These are phyloP conservation scores for Lizonia empirigonia DNA, from an alignment of 2,329 filamentous ascomycete species.

Conservation along the genomic window DNA sequence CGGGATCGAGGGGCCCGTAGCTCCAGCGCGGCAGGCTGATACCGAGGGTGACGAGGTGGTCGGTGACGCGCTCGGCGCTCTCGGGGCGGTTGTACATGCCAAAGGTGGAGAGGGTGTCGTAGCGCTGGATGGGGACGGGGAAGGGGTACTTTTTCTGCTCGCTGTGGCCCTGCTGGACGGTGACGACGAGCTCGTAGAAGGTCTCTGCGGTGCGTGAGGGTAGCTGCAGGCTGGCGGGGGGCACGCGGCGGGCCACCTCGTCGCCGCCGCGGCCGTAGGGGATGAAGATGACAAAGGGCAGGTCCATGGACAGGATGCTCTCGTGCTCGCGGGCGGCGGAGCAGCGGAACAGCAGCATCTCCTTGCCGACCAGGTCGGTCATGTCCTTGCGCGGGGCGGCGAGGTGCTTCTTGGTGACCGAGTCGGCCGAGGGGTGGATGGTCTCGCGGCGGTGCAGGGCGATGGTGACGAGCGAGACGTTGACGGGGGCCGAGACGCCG, in stretches of 20 bases:
- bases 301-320: slow-evolving; percentile 90
- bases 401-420: slow-evolving; percentile 87
- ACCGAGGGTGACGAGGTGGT: slow-evolving; percentile 88
- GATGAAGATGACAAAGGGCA: slow-evolving; percentile 97
- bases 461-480: slow-evolving; percentile 91
- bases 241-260: slow-evolving; percentile 86
- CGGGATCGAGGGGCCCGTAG: slow-evolving; percentile 92
- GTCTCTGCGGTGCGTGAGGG: slow-evolving; percentile 95
- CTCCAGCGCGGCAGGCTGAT: slow-evolving; percentile 95
- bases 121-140: slow-evolving; percentile 86
- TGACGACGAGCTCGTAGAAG: slow-evolving; percentile 94
- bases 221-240: slow-evolving; percentile 88
- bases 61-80: slow-evolving; percentile 80
- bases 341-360: slow-evolving; percentile 89
- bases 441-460: slow-evolving; percentile 91
- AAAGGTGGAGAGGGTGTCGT: slow-evolving; percentile 96
- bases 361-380: slow-evolving; percentile 91
- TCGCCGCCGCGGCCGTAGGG: slow-evolving; percentile 90
- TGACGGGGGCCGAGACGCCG: slow-evolving; percentile 86
- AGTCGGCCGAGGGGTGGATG: slow-evolving; percentile 95
- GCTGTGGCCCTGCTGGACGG: slow-evolving; percentile 85
- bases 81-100: slow-evolving; percentile 99
- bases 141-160: slow-evolving; percentile 91
- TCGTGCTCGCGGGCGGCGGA: slow-evolving; percentile 83
- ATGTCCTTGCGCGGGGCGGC: slow-evolving; percentile 89